phyloP scores from a whole-genome alignment of 345 rosid genomes.

The Gossypium longicalyx region DNA sequence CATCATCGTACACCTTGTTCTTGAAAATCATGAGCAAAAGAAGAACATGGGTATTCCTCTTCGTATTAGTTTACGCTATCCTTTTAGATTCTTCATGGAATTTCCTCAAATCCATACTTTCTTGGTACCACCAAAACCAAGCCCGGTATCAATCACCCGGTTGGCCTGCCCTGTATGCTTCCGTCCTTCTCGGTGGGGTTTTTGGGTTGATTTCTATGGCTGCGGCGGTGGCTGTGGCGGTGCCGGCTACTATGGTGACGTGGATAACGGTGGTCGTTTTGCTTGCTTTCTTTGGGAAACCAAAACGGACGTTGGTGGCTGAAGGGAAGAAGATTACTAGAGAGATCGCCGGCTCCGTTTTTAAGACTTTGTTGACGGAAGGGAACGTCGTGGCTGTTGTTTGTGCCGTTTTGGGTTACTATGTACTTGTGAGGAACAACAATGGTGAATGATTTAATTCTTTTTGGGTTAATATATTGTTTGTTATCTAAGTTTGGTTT shows the following conservation, averaged over 20 bases:
- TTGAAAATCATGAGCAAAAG: slow-evolving; percentile 84
- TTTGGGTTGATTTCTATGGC: slow-evolving; percentile 82
- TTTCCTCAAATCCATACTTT: slow-evolving; percentile 62
- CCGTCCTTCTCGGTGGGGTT: slow-evolving; percentile 79
- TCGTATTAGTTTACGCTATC: slow-evolving; percentile 67
- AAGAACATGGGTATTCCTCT: slow-evolving; percentile 87
- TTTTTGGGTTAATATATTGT: not conserved
- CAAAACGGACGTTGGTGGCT: slow-evolving; percentile 51
- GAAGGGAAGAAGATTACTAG: slow-evolving; percentile 75
- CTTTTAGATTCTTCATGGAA: slow-evolving; percentile 74
- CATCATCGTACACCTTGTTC: slow-evolving; percentile 48
- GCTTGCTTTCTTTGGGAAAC: slow-evolving; percentile 83
- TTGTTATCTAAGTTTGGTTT: too few species aligned
- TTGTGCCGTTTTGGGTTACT: slow-evolving; percentile 76
- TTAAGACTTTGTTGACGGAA: slow-evolving; percentile 71
- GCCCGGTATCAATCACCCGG: slow-evolving; percentile 28
- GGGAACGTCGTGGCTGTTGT: slow-evolving; percentile 76
- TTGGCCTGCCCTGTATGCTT: slow-evolving; percentile 88
- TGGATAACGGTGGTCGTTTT: slow-evolving; percentile 78
- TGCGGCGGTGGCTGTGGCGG: slow-evolving; percentile 86
- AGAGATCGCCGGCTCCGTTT: slow-evolving; percentile 63
- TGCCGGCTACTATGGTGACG: slow-evolving; percentile 82
- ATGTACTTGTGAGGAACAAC: slow-evolving; percentile 63
- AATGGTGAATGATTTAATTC: slow-evolving; percentile 27
- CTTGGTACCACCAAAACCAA: slow-evolving; percentile 63